phyloP scores from a whole-genome alignment of 2,329 filamentous ascomycete species.

The Metarhizium anisopliae region DNA sequence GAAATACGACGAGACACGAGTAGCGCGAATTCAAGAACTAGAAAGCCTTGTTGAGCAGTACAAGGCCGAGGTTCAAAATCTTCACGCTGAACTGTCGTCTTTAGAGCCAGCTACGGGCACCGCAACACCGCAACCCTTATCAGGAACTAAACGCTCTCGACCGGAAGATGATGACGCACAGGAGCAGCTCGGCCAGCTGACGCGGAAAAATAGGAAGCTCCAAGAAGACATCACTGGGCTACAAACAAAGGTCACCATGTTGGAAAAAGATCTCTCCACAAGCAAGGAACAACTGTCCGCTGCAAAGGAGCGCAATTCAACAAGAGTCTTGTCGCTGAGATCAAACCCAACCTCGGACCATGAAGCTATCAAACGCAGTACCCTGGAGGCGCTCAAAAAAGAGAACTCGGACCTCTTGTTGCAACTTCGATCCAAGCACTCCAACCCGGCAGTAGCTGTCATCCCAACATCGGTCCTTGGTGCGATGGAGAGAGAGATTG shows the following conservation, averaged over 20 bases:
- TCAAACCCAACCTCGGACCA: constrained; percentile 86
- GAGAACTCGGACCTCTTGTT: constrained; percentile 79
- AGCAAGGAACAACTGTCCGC: constrained; percentile 62
- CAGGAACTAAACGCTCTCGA: constrained; percentile 56
- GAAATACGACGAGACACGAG: constrained; percentile 66
- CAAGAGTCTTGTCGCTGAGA: constrained; percentile 74
- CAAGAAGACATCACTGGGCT: constrained; percentile 67
- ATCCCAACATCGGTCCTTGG: constrained; percentile 73
- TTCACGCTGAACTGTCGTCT: constrained; percentile 66
- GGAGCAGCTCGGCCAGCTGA: constrained; percentile 71
- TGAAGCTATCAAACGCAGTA: constrained; percentile 75
- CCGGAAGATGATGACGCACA: constrained; percentile 52
- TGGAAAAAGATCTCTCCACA: constrained; percentile 69
- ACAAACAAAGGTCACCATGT: constrained; percentile 60
- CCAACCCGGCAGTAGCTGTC: constrained; percentile 40
- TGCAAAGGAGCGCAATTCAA: constrained; percentile 59
- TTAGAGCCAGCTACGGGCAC: constrained; percentile 38
- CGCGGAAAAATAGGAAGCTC: constrained; percentile 79
- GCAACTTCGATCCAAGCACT: constrained; percentile 48
- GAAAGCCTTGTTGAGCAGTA: constrained; percentile 84
- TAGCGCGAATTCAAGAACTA: constrained; percentile 67
- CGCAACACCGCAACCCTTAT: constrained; percentile 26
- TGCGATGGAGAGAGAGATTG: constrained; percentile 65
- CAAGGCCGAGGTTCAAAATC: constrained; percentile 65
- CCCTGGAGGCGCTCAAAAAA: constrained; percentile 64